Evolutionary conservation across 805 yeast genomes (phyloP).

Genomic region (Candida berthetii): DNA sequence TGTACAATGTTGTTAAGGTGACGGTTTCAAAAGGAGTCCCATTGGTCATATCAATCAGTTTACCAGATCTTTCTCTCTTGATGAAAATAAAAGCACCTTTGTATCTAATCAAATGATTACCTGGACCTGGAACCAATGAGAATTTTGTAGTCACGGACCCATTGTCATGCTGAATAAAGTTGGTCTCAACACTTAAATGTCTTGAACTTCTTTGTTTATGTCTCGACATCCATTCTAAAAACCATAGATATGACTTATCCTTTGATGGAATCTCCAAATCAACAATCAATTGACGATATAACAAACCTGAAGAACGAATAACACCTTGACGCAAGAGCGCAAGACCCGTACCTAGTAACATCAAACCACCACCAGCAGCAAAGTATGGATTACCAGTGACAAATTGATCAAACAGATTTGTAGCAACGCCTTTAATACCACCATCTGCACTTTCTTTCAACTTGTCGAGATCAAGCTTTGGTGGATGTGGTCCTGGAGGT

Average conservation of each 20-base stretch:
- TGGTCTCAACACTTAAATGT: conserved; percentile 87
- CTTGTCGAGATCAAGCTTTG: conserved; percentile 16
- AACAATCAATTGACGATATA: conserved; percentile 79
- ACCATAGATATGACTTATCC: conserved; percentile 93
- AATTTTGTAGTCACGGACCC: conserved; percentile 87
- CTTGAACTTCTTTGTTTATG: conserved; percentile 70
- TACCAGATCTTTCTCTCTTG: conserved; percentile 84
- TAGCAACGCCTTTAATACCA: conserved; percentile 23
- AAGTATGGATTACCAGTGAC: conserved; percentile 83
- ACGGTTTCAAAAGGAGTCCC: conserved; percentile 97
- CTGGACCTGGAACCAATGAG: conserved; percentile 95
- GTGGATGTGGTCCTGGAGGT: conserved; percentile 7
- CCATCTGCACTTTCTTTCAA: conserved; percentile 15
- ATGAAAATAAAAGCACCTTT: conserved; percentile 85
- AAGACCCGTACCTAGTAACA: conserved; percentile 88
- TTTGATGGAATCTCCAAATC: conserved; percentile 91
- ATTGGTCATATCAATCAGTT: conserved; percentile 79
- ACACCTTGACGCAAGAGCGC: conserved; percentile 73
- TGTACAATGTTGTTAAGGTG: conserved; percentile 82
- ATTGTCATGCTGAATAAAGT: conserved; percentile 81
- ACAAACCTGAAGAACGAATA: conserved; percentile 53
- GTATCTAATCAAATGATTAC: conserved; percentile 82
- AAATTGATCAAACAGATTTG: conserved; percentile 41
- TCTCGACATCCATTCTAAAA: conserved; percentile 91
- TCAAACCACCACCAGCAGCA: conserved; percentile 97